Evolutionary conservation across 768 basidiomycete species (phyloP), one percentile per base, ranked within the genome.

Genomic region (Collybiopsis luxurians): DNA sequence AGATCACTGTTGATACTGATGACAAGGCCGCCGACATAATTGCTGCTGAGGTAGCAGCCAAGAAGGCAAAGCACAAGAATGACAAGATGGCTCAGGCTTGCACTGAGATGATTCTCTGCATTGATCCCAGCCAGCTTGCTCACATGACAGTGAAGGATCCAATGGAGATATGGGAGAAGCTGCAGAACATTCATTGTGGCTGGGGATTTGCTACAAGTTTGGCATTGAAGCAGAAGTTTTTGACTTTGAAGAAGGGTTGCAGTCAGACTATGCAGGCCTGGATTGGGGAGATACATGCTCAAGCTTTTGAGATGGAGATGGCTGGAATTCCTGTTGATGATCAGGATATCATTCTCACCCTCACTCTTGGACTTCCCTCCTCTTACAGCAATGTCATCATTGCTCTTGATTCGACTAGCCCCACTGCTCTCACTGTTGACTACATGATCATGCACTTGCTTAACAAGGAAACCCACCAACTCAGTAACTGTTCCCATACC

Each of bases 281-380:
- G 60, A 55, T 60, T 49, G 60, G 48, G 26, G 51, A 60, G 24
- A 51, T 59, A 12, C 38, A 60, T 30, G 34, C 43, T 30, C 57
- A 51, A 17, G 57, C 57, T 30, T 60, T 60, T 27, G 17, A 55
- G 17, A 34, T 60, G 28, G 6, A 58, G 34, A 44, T 44, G 38
- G 60, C 51, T 19, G 57, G 57, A 28, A 43, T 53, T 46, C 27
- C 2, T 30, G 42, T 57, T 34, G 21, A n/a, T 13, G 58, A 53
- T 19, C 28, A 58, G 5, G 60, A 60, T 49, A n/a, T 36, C 19
- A 58, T 60, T 30, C 53, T 58, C 9, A 30, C 57, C 24, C 24
- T 58, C 13, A 54, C 52, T n/a, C 28, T 39, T 15, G 57, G 57
- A n/a, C 57, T 58, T n/a, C 57, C 57, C 24, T 15, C 52, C 15